These are phyloP conservation scores for Zizania palustris DNA, from an alignment of 202 grass and related monocot genomes.

Conservation along the genomic window DNA sequence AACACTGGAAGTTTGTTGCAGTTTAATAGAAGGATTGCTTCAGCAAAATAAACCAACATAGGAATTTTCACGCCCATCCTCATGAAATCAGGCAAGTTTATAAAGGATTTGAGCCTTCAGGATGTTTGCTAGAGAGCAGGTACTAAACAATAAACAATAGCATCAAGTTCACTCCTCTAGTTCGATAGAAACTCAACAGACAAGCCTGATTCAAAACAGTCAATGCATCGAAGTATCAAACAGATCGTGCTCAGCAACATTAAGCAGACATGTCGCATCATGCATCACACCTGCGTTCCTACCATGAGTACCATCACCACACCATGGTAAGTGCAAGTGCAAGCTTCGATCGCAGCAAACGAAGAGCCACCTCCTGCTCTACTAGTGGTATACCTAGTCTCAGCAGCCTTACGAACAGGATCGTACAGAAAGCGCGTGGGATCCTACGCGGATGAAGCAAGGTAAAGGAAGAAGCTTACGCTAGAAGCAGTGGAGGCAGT, in stretches of 20 bases:
- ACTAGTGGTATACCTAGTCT: not conserved
- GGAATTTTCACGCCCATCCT: not conserved
- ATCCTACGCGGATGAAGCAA: not conserved
- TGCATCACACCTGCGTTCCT: too few relatives aligned
- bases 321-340: not conserved
- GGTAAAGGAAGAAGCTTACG: not conserved
- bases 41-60: not conserved
- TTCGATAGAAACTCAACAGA: not conserved
- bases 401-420: not conserved
- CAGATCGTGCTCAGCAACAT: not conserved
- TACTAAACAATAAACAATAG: not conserved
- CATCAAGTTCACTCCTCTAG: not conserved
- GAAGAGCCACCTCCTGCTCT: not conserved
- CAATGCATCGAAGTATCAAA: not conserved
- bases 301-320: not conserved
- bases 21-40: not conserved
- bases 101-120: not conserved
- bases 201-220: not conserved
- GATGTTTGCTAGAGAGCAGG: not conserved
- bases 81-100: not conserved
- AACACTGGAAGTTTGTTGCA: not conserved
- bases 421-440: constrained; percentile 27
- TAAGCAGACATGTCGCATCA: not conserved
- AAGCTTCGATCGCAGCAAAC: not conserved
- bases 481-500: not conserved